phyloP scores from a whole-genome alignment of 306 rosid species.

The Sesbania bispinosa region DNA sequence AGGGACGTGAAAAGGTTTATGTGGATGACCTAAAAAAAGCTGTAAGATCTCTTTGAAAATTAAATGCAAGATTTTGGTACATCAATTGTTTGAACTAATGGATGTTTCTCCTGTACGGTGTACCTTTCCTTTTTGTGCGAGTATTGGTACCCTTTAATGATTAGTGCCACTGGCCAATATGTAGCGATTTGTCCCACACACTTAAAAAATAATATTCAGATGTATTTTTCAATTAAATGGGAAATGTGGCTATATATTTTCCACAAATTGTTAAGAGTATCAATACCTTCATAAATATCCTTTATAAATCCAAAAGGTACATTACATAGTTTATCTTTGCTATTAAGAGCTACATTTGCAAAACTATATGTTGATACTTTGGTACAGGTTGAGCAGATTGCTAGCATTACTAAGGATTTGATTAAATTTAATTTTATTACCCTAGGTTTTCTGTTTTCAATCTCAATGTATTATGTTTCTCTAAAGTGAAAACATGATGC shows the following conservation, averaged over 20 bases:
- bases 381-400: neutral
- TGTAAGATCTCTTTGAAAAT: constrained; percentile 54
- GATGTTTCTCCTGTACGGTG: neutral
- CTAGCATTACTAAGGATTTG: neutral
- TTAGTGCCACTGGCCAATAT: constrained; percentile 12
- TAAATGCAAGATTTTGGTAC: constrained; percentile 18
- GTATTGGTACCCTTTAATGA: neutral
- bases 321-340: neutral
- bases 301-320: neutral
- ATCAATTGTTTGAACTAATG: constrained; percentile 2
- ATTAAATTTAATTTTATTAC: neutral
- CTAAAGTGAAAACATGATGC: neutral
- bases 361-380: neutral
- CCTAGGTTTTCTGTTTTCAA: neutral
- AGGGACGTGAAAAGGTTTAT: constrained; percentile 89
- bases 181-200: neutral
- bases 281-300: neutral
- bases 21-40: constrained; percentile 96
- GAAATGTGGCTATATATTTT: neutral
- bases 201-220: neutral
- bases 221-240: neutral
- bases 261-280: neutral
- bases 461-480: neutral
- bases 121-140: neutral
- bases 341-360: neutral